Conservation (phyloP, 2,329 filamentous ascomycete genomes). For the Penicillium sp. region DNA sequence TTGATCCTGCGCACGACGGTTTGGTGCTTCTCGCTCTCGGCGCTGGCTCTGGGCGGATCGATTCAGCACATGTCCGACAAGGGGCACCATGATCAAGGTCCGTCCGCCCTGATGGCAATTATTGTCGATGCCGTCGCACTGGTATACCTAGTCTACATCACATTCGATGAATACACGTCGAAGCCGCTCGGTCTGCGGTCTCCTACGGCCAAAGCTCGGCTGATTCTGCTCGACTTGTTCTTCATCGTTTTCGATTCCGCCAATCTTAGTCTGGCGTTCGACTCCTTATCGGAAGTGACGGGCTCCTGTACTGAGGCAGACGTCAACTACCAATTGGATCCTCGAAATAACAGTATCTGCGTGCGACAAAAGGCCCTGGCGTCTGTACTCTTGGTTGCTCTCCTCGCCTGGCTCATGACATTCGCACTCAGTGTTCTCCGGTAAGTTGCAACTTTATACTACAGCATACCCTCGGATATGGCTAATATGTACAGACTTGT, state of each 20-base stretch:
- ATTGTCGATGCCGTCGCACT: constrained; percentile 83
- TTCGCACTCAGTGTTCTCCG: constrained; percentile 81
- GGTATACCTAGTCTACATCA: constrained; percentile 87
- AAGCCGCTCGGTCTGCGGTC: constrained; percentile 85
- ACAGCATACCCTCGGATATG: neutral
- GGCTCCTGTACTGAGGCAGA: constrained; percentile 53
- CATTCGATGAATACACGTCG: constrained; percentile 91
- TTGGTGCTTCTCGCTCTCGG: constrained; percentile 74
- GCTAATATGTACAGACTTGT: constrained; percentile 38
- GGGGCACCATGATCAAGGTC: constrained; percentile 53
- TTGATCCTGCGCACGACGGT: constrained; percentile 76
- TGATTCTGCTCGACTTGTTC: constrained; percentile 86
- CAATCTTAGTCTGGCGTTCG: constrained; percentile 84
- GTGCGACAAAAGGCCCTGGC: constrained; percentile 65
- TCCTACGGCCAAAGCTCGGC: constrained; percentile 75
- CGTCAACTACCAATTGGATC: constrained; percentile 32
- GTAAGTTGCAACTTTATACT: constrained; percentile 29
- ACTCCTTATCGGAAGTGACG: constrained; percentile 62
- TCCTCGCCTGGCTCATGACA: constrained; percentile 85
- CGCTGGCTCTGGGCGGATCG: constrained; percentile 69
- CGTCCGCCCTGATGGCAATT: constrained; percentile 82
- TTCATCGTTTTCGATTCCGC: constrained; percentile 98
- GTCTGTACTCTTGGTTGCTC: constrained; percentile 70
- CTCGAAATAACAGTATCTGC: constrained; percentile 51
- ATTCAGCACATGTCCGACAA: constrained; percentile 61